These are phyloP conservation scores for Neotropicomus parvogracilis DNA, from an alignment of 1,284 basidiomycete species.

Conservation along the genomic window DNA sequence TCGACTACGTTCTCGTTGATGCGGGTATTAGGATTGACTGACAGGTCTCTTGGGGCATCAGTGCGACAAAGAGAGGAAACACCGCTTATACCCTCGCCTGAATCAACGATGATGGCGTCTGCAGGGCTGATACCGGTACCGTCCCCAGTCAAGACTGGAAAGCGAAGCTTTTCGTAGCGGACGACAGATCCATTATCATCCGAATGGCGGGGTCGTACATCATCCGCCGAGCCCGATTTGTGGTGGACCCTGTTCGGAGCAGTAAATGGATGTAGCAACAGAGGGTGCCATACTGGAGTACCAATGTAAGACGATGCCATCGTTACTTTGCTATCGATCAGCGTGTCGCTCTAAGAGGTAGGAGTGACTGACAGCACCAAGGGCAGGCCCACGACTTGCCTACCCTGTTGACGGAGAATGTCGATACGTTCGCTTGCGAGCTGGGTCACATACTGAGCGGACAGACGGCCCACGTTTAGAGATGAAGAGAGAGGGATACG, in stretches of 20 bases:
- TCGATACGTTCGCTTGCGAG: slow-evolving; percentile 21
- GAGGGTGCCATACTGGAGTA: slow-evolving; percentile 10
- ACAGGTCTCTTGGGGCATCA: background rate
- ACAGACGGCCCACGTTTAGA: slow-evolving; percentile 9
- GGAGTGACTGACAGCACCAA: slow-evolving; percentile 25
- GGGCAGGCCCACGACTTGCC: slow-evolving; percentile 26
- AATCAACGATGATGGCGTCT: slow-evolving; percentile 23
- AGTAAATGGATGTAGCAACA: slow-evolving; percentile 9
- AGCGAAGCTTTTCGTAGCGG: background rate
- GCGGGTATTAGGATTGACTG: background rate
- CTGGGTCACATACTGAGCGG: slow-evolving; percentile 13
- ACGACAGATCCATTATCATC: background rate
- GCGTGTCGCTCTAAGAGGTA: background rate
- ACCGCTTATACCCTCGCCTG: slow-evolving; percentile 14
- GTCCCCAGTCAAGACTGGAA: background rate
- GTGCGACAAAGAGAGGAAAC: slow-evolving; percentile 1
- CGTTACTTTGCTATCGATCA: slow-evolving; percentile 24
- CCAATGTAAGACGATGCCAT: slow-evolving; percentile 34
- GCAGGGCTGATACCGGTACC: slow-evolving; percentile 13
- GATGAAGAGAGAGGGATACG: slow-evolving; percentile 22
- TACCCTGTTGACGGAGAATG: slow-evolving; percentile 21
- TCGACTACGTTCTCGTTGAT: slow-evolving; percentile 2
- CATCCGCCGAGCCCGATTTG: slow-evolving; percentile 1
- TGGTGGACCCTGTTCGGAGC: slow-evolving; percentile 18
- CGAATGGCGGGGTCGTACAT: background rate